Conservation (phyloP, 306 rosid genomes). For the Amphicarpaea edgeworthii region DNA sequence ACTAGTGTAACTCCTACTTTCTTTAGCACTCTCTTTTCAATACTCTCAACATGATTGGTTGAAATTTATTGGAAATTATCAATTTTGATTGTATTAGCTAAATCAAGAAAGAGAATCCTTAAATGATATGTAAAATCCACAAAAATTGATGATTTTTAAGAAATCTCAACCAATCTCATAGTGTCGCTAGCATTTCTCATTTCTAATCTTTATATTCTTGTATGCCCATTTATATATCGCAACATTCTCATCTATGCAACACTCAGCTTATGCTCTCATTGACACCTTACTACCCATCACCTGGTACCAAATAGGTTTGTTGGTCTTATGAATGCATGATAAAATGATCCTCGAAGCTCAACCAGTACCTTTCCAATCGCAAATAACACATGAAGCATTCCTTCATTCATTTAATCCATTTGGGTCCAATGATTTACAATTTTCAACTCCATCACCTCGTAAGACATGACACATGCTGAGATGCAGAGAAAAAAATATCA, state of each 20-base stretch:
- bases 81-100: no score
- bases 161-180: no score
- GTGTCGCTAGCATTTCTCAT: no score
- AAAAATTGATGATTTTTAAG: no score
- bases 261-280: not conserved
- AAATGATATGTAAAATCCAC: no score
- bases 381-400: not conserved
- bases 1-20: not conserved
- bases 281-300: not conserved
- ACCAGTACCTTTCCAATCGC: not conserved
- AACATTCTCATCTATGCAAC: conserved; percentile 4
- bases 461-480: not conserved
- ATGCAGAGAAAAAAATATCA: not conserved
- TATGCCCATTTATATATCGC: not conserved
- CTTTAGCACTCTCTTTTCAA: no score
- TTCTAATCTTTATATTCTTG: conserved; percentile 1
- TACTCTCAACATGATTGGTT: no score
- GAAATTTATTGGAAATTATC: no score
- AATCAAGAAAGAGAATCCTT: no score
- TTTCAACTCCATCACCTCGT: not conserved
- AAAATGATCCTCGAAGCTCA: not conserved
- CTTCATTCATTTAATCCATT: not conserved
- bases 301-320: not conserved
- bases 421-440: not conserved
- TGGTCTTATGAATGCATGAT: not conserved